A percentile compares a stretch with the other conserved stretches of the same genome.
Evolutionary conservation across 2,329 filamentous ascomycete genomes (phyloP).

Genomic region (Paecilomyces niveus): DNA sequence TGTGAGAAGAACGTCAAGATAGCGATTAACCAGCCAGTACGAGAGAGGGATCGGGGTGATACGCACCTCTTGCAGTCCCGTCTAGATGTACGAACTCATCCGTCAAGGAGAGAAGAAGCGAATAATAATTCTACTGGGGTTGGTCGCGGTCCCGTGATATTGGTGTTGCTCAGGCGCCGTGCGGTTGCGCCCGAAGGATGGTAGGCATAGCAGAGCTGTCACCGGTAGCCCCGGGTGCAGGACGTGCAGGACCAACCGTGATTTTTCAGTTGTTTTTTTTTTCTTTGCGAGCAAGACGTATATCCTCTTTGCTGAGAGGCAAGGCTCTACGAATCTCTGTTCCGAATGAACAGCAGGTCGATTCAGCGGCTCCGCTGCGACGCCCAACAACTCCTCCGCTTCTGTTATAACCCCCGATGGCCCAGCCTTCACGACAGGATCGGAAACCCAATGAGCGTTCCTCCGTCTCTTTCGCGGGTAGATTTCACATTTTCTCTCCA

Average conservation of each 20-base stretch:
- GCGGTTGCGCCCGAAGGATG: not conserved
- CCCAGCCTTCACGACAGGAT: not conserved
- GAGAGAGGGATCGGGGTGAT: conserved; percentile 1
- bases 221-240: not conserved
- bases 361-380: not conserved
- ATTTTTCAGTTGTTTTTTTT: not conserved
- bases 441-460: not conserved
- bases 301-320: not conserved
- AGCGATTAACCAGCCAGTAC: not conserved
- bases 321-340: not conserved
- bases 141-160: not conserved
- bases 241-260: not conserved
- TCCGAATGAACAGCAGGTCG: not conserved
- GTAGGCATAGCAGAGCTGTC: not conserved
- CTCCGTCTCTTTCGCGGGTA: not conserved
- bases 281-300: not conserved
- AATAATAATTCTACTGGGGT: not conserved
- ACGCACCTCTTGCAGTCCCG: conserved; percentile 9
- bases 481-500: not conserved
- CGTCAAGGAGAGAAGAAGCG: not conserved
- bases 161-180: not conserved
- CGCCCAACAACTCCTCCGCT: not conserved
- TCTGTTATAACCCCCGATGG: not conserved
- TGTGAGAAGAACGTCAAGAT: not conserved
- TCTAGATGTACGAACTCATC: conserved; percentile 1